Conservation (phyloP, 768 basidiomycete species). For the Boletus coccyginus region DNA sequence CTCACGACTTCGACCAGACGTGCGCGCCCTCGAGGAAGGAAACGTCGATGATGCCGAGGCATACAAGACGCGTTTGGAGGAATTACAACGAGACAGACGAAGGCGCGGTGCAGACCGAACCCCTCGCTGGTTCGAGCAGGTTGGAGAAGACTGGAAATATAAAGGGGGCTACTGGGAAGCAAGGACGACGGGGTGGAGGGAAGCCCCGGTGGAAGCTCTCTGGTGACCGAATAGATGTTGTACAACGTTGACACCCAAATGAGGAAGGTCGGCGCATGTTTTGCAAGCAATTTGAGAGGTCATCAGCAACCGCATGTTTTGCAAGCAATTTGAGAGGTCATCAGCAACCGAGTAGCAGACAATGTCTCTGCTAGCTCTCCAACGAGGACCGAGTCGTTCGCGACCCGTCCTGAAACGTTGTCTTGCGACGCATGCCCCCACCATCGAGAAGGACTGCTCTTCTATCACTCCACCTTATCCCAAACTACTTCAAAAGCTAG, state of each 20-base stretch:
- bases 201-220: conserved; percentile 44
- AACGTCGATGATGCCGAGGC: conserved; percentile 66
- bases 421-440: conserved; percentile 40
- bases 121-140: conserved; percentile 76
- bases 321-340: too few relatives aligned
- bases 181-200: conserved; percentile 62
- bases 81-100: conserved; percentile 71
- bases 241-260: neutral
- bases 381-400: conserved; percentile 9
- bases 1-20: conserved; percentile 78
- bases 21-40: conserved; percentile 80
- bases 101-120: conserved; percentile 52
- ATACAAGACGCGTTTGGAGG: conserved; percentile 72
- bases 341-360: neutral
- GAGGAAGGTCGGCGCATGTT: too few relatives aligned
- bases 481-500: conserved; percentile 65
- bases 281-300: too few relatives aligned
- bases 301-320: too few relatives aligned
- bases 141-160: conserved; percentile 72
- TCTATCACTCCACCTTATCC: conserved; percentile 87
- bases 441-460: conserved; percentile 54
- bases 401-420: conserved; percentile 24
- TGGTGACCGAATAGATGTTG: conserved; percentile 44
- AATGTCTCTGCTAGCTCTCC: conserved; percentile 26
- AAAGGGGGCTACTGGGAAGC: conserved; percentile 83